Percentiles rank a stretch among this genome's conserved stretches.
These are phyloP conservation scores for Cornus suecica DNA, from an alignment of 148 eudicot genomes.

Conservation along the genomic window DNA sequence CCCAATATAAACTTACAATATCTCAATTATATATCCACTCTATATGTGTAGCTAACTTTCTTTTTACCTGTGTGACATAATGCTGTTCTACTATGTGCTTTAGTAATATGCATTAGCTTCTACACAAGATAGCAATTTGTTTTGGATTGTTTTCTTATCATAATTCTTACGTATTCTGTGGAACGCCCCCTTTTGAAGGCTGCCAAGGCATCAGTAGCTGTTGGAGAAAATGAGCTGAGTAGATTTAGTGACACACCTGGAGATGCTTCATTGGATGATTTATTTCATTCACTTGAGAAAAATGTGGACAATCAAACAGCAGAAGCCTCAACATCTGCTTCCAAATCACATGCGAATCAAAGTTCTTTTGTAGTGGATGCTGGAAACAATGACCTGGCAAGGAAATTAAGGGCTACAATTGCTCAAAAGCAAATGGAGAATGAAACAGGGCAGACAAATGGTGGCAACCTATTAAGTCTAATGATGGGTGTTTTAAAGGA, in stretches of 20 bases:
- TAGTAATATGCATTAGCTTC: not conserved
- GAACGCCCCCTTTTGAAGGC: constrained; percentile 33
- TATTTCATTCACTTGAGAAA: constrained; percentile 75
- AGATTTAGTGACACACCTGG: constrained; percentile 92
- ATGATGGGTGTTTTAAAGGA: constrained; percentile 84
- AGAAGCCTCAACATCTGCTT: constrained; percentile 73
- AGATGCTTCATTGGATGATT: constrained; percentile 93
- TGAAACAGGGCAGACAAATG: constrained; percentile 64
- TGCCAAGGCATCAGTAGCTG: constrained; percentile 40
- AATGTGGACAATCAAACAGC: constrained; percentile 37
- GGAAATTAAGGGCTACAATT: constrained; percentile 81
- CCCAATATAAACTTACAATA: not conserved
- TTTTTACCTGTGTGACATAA: not conserved
- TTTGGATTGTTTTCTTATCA: not conserved
- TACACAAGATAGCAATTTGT: not conserved
- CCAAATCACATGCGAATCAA: constrained; percentile 49
- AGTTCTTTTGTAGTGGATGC: constrained; percentile 35
- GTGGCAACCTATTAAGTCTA: constrained; percentile 74
- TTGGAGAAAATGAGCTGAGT: constrained; percentile 63
- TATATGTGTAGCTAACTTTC: not conserved
- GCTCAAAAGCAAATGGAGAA: constrained; percentile 85
- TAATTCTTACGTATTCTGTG: constrained; percentile 1
- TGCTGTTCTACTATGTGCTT: not conserved
- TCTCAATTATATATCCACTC: not conserved
- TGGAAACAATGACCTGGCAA: constrained; percentile 73